Conservation (phyloP, 306 rosid species). For the Astragalus glycyphyllos region DNA sequence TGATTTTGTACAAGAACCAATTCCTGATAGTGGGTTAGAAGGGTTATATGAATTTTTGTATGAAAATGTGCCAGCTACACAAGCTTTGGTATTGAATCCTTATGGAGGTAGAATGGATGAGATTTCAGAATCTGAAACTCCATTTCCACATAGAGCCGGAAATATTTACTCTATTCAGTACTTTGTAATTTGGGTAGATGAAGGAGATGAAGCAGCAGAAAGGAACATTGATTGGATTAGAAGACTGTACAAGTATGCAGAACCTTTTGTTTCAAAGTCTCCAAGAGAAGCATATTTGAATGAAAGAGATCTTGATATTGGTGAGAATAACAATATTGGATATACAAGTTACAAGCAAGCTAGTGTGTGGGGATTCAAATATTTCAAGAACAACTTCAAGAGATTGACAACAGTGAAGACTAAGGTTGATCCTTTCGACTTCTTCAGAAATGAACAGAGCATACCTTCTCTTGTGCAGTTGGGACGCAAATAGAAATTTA, state of each 20-base stretch:
- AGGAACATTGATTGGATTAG: constrained; percentile 1
- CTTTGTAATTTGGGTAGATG: neutral
- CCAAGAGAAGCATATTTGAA: constrained; percentile 39
- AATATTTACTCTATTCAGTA: constrained; percentile 26
- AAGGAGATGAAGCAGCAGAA: neutral
- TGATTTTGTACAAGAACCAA: constrained; percentile 31
- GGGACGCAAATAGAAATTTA: no score
- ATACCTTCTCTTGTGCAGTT: constrained; percentile 14
- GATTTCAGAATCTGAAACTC: constrained; percentile 34
- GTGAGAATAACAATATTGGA: constrained; percentile 26
- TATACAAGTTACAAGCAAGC: constrained; percentile 38
- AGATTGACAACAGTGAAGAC: constrained; percentile 37
- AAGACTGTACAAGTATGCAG: constrained; percentile 34
- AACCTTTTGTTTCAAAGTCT: constrained; percentile 33
- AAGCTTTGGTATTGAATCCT: neutral
- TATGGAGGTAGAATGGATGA: constrained; percentile 45
- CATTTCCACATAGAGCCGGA: constrained; percentile 34
- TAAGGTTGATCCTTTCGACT: constrained; percentile 37
- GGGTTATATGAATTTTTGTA: constrained; percentile 22
- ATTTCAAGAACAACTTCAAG: constrained; percentile 30
- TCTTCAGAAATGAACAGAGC: constrained; percentile 44
- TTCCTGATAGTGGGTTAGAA: constrained; percentile 14
- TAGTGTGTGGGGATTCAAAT: constrained; percentile 42
- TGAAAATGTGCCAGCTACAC: neutral
- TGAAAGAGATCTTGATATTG: constrained; percentile 41